Percentiles rank a stretch among this genome's conserved stretches.
Evolutionary conservation across 768 basidiomycete species (phyloP).

Genomic region (Amanita pseudoporphyria): DNA sequence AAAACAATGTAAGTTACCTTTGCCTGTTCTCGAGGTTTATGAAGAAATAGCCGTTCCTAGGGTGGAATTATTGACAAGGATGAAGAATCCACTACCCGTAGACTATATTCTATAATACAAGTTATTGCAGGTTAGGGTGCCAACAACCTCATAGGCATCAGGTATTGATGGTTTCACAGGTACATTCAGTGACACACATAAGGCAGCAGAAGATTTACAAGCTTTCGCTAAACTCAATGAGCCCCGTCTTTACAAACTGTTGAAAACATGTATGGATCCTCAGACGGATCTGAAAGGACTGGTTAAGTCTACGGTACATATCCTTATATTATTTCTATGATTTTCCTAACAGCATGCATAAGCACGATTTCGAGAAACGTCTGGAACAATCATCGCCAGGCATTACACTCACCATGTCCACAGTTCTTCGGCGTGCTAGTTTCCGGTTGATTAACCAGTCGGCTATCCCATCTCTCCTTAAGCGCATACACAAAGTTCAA

Average conservation of each 20-base stretch:
- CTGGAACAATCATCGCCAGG: conserved; percentile 60
- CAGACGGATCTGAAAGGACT: conserved; percentile 76
- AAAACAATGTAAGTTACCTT: conserved; percentile 66
- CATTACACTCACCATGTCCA: conserved; percentile 56
- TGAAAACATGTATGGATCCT: conserved; percentile 74
- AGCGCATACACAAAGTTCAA: conserved; percentile 45
- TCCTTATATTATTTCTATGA: background rate
- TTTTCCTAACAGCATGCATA: conserved; percentile 4
- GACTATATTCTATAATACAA: conserved; percentile 45
- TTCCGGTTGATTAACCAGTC: conserved; percentile 79
- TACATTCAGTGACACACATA: conserved; percentile 57
- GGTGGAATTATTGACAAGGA: conserved; percentile 87
- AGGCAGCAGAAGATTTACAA: conserved; percentile 69
- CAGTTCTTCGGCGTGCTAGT: conserved; percentile 59
- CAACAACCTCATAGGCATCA: background rate
- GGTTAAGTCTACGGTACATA: conserved; percentile 63
- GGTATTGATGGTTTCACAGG: conserved; percentile 21
- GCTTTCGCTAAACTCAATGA: conserved; percentile 86
- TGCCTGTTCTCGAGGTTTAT: background rate
- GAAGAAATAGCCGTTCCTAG: conserved; percentile 27
- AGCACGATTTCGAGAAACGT: conserved; percentile 75
- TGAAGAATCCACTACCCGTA: conserved; percentile 49
- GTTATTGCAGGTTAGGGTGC: conserved; percentile 47
- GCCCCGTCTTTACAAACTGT: conserved; percentile 71
- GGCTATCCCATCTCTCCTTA: conserved; percentile 72